Conservation (phyloP, 2,329 filamentous ascomycete genomes). For the Arthrocladium fulminans region DNA sequence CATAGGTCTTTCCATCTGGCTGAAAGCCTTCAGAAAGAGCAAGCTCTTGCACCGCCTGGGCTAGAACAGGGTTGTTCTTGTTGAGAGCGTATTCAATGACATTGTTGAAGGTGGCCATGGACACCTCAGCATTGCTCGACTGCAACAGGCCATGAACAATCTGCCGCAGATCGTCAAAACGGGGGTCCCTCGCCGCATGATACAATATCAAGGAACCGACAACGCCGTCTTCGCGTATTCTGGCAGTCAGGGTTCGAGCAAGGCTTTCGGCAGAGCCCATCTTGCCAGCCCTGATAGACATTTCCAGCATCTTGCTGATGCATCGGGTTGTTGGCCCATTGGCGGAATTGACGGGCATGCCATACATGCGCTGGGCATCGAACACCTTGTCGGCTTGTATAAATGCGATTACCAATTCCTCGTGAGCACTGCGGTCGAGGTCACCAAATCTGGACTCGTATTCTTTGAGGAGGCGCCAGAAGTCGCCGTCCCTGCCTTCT, state of each 20-base stretch:
- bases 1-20: conserved; percentile 60
- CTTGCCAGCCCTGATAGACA: conserved; percentile 52
- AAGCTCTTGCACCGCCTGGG: conserved; percentile 63
- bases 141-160: conserved; percentile 62
- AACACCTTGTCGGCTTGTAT: conserved; percentile 48
- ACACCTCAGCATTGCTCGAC: conserved; percentile 45
- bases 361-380: conserved; percentile 61
- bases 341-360: conserved; percentile 41
- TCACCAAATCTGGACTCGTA: conserved; percentile 23
- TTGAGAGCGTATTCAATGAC: conserved; percentile 65
- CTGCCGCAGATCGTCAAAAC: conserved; percentile 60
- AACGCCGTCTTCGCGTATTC: conserved; percentile 15
- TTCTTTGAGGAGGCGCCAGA: conserved; percentile 19
- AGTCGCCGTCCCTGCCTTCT: conserved; percentile 38
- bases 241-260: conserved; percentile 11
- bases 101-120: conserved; percentile 65
- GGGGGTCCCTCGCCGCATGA: conserved; percentile 63
- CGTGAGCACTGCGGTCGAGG: conserved; percentile 34
- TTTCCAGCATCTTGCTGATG: conserved; percentile 49
- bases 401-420: conserved; percentile 54
- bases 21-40: conserved; percentile 56
- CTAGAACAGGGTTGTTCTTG: conserved; percentile 60
- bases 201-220: conserved; percentile 62
- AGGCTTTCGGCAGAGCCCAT: conserved; percentile 50
- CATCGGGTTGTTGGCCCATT: conserved; percentile 38